Conservation (phyloP, 345 rosid genomes). For the Rhizophora mangle region DNA sequence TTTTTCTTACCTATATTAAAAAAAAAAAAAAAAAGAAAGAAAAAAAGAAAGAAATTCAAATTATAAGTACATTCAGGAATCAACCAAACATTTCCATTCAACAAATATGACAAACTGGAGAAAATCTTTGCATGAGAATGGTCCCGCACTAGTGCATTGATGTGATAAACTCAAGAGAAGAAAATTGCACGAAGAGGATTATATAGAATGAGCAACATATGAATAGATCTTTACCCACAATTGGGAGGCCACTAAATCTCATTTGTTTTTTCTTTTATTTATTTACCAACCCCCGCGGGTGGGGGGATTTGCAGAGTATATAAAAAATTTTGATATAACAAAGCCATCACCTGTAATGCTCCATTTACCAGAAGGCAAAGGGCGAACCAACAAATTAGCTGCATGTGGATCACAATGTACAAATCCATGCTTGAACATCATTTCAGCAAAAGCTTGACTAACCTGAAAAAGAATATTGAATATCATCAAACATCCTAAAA, state of each 20-base stretch:
- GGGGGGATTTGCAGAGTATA: no score
- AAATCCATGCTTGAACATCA: constrained; percentile 96
- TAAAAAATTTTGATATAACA: constrained; percentile 11
- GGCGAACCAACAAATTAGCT: constrained; percentile 84
- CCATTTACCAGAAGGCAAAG: constrained; percentile 57
- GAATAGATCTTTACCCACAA: no score
- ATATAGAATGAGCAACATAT: no score
- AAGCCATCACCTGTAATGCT: constrained; percentile 51
- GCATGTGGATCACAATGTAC: constrained; percentile 99
- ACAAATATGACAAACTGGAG: no score
- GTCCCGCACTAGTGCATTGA: no score
- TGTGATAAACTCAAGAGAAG: no score
- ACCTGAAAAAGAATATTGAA: constrained; percentile 45
- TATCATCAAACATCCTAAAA: background rate
- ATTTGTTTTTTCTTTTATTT: no score
- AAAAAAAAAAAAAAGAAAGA: background rate
- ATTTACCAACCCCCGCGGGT: no score
- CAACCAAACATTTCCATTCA: no score
- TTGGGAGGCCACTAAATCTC: no score
- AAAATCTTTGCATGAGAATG: no score
- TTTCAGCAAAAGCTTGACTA: constrained; percentile 84
- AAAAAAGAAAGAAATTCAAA: background rate
- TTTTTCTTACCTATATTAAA: constrained; percentile 46
- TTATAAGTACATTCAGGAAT: background rate
- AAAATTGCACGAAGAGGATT: no score